A percentile compares a stretch with the other conserved stretches of the same genome.
These are phyloP conservation scores for Picea abies DNA, from an alignment of 83 land plant genomes.

Conservation along the genomic window DNA sequence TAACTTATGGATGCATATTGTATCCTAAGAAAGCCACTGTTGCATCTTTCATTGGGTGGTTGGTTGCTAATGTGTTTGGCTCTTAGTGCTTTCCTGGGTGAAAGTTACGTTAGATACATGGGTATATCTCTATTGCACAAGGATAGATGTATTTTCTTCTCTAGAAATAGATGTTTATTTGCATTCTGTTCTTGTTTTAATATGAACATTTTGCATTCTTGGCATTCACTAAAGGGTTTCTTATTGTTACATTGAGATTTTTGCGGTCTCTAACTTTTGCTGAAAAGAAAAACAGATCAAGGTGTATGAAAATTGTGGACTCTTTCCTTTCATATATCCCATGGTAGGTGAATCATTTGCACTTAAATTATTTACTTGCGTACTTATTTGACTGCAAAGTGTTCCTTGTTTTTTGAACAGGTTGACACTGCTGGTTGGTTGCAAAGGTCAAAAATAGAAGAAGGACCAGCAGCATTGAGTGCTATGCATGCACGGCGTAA, in stretches of 20 bases:
- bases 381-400: neutral
- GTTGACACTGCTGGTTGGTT: constrained; percentile 99
- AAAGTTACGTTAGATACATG: no score
- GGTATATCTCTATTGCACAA: neutral
- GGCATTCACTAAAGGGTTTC: neutral
- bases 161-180: neutral
- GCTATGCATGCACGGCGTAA: constrained; percentile 85
- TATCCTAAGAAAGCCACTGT: no score
- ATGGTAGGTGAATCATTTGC: neutral
- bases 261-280: neutral
- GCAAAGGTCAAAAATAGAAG: constrained; percentile 73
- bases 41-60: no score
- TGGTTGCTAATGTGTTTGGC: no score
- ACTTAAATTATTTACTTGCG: neutral
- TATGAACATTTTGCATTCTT: constrained; percentile 1
- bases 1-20: no score
- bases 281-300: neutral
- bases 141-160: neutral
- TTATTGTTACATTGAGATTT: neutral
- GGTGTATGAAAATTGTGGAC: neutral
- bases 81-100: no score
- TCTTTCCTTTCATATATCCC: neutral
- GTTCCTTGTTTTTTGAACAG: constrained; percentile 35
- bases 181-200: neutral
- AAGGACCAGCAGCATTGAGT: constrained; percentile 90